Percentiles rank a stretch among this genome's conserved stretches.
Evolutionary conservation across 352 stramenopile genomes (phyloP).

Genomic region (Peronosclerospora sorghi): DNA sequence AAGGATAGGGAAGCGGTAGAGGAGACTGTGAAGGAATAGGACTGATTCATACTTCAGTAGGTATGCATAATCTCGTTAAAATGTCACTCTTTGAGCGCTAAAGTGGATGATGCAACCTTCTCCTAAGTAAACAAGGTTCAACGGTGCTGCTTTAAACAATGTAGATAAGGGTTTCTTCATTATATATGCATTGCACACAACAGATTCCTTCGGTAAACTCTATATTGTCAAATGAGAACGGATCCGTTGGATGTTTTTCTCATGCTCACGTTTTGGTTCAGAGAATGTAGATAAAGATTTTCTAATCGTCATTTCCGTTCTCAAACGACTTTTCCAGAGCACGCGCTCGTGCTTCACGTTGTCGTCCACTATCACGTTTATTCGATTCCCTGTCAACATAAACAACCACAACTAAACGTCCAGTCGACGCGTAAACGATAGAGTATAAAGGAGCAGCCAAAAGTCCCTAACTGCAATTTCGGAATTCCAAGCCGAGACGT

Average conservation of each 20-base stretch:
- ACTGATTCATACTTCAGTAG: too few species aligned
- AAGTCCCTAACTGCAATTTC: conserved; percentile 15
- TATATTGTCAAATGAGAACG: conserved; percentile 14
- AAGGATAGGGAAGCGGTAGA: too few species aligned
- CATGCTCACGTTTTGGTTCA: conserved; percentile 31
- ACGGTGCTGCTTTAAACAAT: conserved; percentile 46
- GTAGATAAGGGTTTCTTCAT: conserved; percentile 36
- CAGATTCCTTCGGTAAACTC: conserved; percentile 6
- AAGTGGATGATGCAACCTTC: too few species aligned
- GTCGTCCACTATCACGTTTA: too few species aligned
- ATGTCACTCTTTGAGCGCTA: too few species aligned
- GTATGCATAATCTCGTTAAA: too few species aligned
- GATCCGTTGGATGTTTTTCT: conserved; percentile 23
- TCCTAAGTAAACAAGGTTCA: too few species aligned
- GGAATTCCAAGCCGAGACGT: conserved; percentile 20
- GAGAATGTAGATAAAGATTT: conserved; percentile 57
- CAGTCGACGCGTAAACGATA: conserved; percentile 14
- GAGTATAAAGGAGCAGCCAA: conserved; percentile 13
- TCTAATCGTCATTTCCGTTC: conserved; percentile 59
- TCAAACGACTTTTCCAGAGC: conserved; percentile 2
- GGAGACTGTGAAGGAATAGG: too few species aligned
- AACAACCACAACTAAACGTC: conserved; percentile 1
- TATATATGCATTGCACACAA: background rate
- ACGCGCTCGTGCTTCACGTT: too few species aligned
- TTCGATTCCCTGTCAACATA: conserved; percentile 6